Base-by-base conservation (phyloP, 495 filamentous ascomycete genomes). In the Venustampulla echinocandica region DNA sequence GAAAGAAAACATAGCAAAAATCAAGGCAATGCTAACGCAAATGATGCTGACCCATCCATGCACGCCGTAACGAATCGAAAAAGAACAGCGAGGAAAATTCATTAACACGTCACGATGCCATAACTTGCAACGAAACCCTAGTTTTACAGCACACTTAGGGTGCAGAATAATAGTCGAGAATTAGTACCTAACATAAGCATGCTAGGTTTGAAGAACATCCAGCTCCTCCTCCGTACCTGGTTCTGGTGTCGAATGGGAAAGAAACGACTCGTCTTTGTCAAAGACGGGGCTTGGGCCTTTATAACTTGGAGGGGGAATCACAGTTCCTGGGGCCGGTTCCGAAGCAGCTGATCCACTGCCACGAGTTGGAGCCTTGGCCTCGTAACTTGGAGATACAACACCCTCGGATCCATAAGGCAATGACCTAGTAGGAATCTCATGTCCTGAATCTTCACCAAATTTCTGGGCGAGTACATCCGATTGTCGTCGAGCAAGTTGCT, bases 401-500 rank as follows among this genome's bases (percentile, higher is more conserved):
- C 62, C 63, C 45, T 76, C 71, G 2, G 70, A 73, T 28, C 73
- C 70, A 46, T 63, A 70, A 25, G 69, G 73, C 20, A 71, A 54
- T 42, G 64, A 53, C 36, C 70, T 63, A 23, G 55, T 51, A 7
- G 70, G 68, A 15, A 74, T 61, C 32, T 67, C 61, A 17, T 50
- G 50, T 18, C 28, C 48, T 47, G 33, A 42, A 34, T 55, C 54
- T n/a, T 43, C 56, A 30, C 62, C 64, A 2, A 75, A 59, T 54
- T 59, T 67, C 50, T 56, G 62, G 37, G 73, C 64, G 48, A 83
- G 63, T 27, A 73, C 65, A 47, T 78, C 76, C 37, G 69, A 74
- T 60, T 85, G 82, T 52, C 75, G 71, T 46, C 69, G 69, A 34
- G 73, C 75, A 44, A 92, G 70, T 64, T 82, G 75, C 59, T 84